Evolutionary conservation across 2,329 filamentous ascomycete species (phyloP).

Genomic region (Penicillium sp.): DNA sequence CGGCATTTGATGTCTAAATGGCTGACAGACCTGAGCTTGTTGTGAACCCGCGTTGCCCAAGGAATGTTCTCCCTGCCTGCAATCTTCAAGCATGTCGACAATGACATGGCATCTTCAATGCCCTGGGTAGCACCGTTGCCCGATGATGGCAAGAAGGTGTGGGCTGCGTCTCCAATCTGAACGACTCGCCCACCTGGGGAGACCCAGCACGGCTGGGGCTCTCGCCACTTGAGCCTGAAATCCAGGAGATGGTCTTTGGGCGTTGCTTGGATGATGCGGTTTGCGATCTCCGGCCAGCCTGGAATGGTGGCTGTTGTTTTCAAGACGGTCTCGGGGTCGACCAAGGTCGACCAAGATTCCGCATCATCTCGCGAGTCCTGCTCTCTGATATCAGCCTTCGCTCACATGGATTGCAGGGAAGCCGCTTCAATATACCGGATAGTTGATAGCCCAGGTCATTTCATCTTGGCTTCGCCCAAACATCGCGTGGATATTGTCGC

Average conservation of each 20-base stretch:
- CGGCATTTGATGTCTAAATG: too few relatives aligned
- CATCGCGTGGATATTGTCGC: slow-evolving; percentile 1
- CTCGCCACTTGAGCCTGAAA: slow-evolving; percentile 10
- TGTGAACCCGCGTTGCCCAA: slow-evolving; percentile 11
- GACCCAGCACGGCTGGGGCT: slow-evolving; percentile 33
- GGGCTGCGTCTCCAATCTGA: slow-evolving; percentile 52
- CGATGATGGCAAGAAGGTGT: slow-evolving; percentile 51
- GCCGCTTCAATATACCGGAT: slow-evolving; percentile 4
- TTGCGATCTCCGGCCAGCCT: slow-evolving; percentile 13
- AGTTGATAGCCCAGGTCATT: slow-evolving; percentile 6
- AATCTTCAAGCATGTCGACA: slow-evolving; percentile 44
- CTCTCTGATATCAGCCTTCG: neutral
- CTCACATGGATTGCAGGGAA: neutral
- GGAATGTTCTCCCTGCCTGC: slow-evolving; percentile 19
- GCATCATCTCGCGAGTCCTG: slow-evolving; percentile 4
- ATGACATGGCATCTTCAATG: slow-evolving; percentile 51
- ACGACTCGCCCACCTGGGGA: slow-evolving; percentile 45
- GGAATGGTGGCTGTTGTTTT: slow-evolving; percentile 11
- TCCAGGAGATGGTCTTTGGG: slow-evolving; percentile 8
- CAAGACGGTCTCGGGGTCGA: slow-evolving; percentile 11
- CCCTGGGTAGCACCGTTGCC: slow-evolving; percentile 51
- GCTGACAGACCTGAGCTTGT: slow-evolving; percentile 15
- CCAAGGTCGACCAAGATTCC: slow-evolving; percentile 16
- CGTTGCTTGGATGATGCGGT: slow-evolving; percentile 10
- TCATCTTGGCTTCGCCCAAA: slow-evolving; percentile 2